Base-by-base conservation (phyloP, 805 yeast genomes). In the Komagataella pseudopastoris region DNA sequence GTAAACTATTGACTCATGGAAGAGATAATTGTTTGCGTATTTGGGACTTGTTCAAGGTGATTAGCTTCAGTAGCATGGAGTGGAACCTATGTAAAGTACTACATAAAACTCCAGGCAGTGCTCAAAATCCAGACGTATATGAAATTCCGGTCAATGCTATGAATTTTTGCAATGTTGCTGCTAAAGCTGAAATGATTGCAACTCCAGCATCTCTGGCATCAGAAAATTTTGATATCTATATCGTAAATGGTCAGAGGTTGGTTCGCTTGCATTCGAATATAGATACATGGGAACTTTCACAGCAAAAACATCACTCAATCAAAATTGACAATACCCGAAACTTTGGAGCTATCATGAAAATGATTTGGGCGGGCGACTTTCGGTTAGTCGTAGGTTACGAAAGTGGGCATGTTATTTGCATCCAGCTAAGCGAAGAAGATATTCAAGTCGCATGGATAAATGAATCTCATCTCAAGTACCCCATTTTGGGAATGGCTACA, bases 101-200 rank as follows among this genome's bases (percentile, higher is more conserved):
- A 8, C 24, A 39, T 5, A 43, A 39, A 46, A 7, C 49, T 8
- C 30, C 56, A 36, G 55, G 58, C 20, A 47, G 46, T 1, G 6
- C 18, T 2, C 57, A 58, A 6, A 58, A 64, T 56, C 55, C 64
- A 10, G 36, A 62, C 68, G 1, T 30, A 30, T 71, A 74, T 54
- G 72, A 75, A 16, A 70, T 84, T 56, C 89, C 89, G 5, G 84
- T 85, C 46, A 88, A 88, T 62, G 71, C 87, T 3, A 66, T 88
- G 55, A 87, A 85, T 58, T 88, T 83, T 62, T 76, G 88, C 56
- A 79, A 81, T 51, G 79, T 82, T n/a, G 81, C 73, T 4, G 24
- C 54, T 10, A 12, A 3, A 10, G 48, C 45, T 6, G 60, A 65
- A 14, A 56, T 56, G 12, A 52, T 78, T 23, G 60, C 82, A 5